A percentile compares a stretch with the other conserved stretches of the same genome.
Evolutionary conservation across 352 stramenopile species (phyloP).

Genomic region (Phytophthora constricta): DNA sequence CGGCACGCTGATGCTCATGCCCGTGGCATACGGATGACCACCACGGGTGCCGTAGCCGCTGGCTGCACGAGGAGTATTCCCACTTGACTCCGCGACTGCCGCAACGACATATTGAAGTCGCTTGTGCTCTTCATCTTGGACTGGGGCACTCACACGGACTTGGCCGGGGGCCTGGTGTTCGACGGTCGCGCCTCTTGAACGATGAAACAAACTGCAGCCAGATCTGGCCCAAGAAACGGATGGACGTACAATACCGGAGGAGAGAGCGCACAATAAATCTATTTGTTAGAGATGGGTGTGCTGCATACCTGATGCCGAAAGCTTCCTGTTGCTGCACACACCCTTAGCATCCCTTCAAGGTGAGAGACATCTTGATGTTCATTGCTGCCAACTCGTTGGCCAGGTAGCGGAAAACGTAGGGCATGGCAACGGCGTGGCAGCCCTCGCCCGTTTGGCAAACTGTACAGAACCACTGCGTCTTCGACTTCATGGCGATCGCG

Average conservation of each 20-base stretch:
- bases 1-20: constrained; percentile 62
- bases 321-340: constrained; percentile 9
- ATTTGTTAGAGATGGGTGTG: constrained; percentile 30
- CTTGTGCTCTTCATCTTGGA: constrained; percentile 41
- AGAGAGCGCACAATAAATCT: constrained; percentile 42
- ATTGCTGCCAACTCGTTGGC: constrained; percentile 99
- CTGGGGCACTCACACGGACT: neutral
- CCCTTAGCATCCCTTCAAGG: constrained; percentile 68
- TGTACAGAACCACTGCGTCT: constrained; percentile 87
- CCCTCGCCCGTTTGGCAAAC: constrained; percentile 89
- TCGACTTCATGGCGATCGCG: constrained; percentile 87
- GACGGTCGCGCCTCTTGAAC: constrained; percentile 29
- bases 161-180: neutral
- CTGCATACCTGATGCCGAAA: constrained; percentile 23
- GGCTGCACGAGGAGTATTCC: constrained; percentile 18
- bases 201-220: constrained; percentile 7
- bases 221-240: constrained; percentile 1
- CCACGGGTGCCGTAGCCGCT: constrained; percentile 18
- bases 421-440: constrained; percentile 95
- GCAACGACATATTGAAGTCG: constrained; percentile 41
- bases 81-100: constrained; percentile 34
- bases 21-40: constrained; percentile 20
- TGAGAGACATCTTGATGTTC: constrained; percentile 99
- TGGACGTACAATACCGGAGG: constrained; percentile 34
- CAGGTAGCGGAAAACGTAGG: constrained; percentile 99